Evolutionary conservation across 306 rosid genomes (phyloP).

Genomic region (Nissolia schottii): DNA sequence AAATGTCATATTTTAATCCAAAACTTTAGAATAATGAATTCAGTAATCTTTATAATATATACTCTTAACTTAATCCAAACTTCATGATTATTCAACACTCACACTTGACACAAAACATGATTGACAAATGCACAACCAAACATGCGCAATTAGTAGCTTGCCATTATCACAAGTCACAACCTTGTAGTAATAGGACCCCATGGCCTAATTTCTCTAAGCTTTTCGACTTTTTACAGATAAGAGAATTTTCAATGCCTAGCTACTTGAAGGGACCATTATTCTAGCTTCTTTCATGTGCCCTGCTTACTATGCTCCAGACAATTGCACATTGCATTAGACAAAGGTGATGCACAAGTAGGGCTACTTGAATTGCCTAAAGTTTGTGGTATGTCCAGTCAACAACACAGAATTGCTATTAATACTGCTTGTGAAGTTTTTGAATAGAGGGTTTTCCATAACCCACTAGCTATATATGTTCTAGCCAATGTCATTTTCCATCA

Average conservation of each 20-base stretch:
- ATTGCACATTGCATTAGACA: conserved; percentile 35
- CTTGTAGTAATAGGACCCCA: conserved; percentile 2
- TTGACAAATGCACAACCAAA: too few relatives aligned
- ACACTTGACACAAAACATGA: too few relatives aligned
- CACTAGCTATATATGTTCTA: conserved; percentile 34
- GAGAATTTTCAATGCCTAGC: conserved; percentile 14
- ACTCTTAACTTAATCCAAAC: too few relatives aligned
- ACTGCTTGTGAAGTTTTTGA: not conserved
- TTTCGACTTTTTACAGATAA: not conserved
- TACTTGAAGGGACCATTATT: conserved; percentile 36
- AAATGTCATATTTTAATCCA: too few relatives aligned
- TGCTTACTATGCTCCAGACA: conserved; percentile 39
- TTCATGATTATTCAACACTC: too few relatives aligned
- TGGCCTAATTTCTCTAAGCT: conserved; percentile 20
- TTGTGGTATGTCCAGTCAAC: conserved; percentile 21
- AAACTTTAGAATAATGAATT: too few relatives aligned
- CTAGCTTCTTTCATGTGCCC: conserved; percentile 40
- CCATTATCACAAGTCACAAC: not conserved
- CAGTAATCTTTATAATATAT: too few relatives aligned
- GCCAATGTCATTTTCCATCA: conserved; percentile 36
- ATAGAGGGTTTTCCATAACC: not conserved
- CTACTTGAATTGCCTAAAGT: conserved; percentile 31
- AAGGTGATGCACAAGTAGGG: conserved; percentile 29
- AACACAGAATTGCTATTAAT: conserved; percentile 26
- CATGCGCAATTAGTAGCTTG: not conserved